Percentiles rank a stretch among this genome's conserved stretches.
These are phyloP conservation scores for Aureobasidium lini DNA, from an alignment of 2,329 filamentous ascomycete genomes.

Conservation along the genomic window DNA sequence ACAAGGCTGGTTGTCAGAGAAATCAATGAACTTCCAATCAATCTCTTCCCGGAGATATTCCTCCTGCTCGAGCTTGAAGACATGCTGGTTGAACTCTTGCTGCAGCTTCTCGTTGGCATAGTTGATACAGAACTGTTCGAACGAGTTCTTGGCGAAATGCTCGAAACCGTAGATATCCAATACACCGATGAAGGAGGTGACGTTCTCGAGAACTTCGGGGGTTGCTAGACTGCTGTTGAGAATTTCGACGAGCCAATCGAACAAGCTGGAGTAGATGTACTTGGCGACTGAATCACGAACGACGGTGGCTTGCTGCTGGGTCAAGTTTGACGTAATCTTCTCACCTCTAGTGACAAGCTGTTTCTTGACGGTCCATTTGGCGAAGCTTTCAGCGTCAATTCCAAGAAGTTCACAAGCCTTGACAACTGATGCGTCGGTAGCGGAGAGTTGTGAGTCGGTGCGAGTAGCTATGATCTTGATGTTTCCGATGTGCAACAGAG, in stretches of 20 bases:
- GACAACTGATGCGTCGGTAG: constrained; percentile 73
- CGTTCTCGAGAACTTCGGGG: constrained; percentile 73
- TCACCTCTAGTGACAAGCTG: constrained; percentile 93
- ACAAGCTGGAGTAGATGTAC: constrained; percentile 95
- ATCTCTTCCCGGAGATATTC: constrained; percentile 95
- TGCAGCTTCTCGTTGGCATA: constrained; percentile 99
- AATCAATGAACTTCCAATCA: constrained; percentile 99
- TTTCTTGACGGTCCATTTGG: constrained; percentile 99
- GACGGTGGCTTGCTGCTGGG: constrained; percentile 85
- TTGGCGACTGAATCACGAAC: constrained; percentile 97
- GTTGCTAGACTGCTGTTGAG: constrained; percentile 89
- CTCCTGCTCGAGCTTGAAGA: constrained; percentile 98
- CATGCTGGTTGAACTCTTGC: constrained; percentile 98
- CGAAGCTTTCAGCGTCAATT: constrained; percentile 77
- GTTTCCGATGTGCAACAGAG: constrained; percentile 89
- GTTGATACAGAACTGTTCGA: constrained; percentile 99
- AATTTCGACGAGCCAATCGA: constrained; percentile 98
- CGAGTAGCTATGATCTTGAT: constrained; percentile 89
- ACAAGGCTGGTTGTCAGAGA: constrained; percentile 97
- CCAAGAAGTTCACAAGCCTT: constrained; percentile 79
- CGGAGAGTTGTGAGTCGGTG: constrained; percentile 74
- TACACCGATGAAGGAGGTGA: constrained; percentile 90
- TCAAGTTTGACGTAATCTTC: constrained; percentile 94
- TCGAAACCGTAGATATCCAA: constrained; percentile 99
- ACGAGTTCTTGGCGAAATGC: constrained; percentile 98